Evolutionary conservation across 2,329 filamentous ascomycete genomes (phyloP).

Genomic region (Fusarium sp.): DNA sequence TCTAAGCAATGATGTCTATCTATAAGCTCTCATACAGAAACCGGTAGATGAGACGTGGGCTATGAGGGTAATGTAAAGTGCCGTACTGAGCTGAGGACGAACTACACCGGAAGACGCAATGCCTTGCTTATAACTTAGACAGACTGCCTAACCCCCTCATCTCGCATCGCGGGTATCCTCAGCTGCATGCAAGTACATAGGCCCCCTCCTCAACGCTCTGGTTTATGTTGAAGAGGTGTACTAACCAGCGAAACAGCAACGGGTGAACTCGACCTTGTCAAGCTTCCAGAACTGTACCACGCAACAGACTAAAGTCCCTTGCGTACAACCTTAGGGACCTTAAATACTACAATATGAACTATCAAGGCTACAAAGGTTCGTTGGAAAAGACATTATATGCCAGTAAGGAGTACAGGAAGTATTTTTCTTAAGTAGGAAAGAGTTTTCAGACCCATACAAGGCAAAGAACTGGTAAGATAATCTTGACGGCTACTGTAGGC

Average conservation of each 20-base stretch:
- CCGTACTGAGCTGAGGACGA: fast-evolving
- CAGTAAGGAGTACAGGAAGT: fast-evolving
- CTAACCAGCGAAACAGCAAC: too few species aligned
- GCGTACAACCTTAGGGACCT: too few species aligned
- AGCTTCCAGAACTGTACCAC: too few species aligned
- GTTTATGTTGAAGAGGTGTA: too few species aligned
- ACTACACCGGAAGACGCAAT: too few species aligned
- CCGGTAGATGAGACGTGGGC: fast-evolving
- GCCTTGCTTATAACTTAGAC: too few species aligned
- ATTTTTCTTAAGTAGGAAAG: fast-evolving
- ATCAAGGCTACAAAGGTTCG: too few species aligned
- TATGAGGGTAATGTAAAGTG: fast-evolving
- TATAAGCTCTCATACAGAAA: fast-evolving
- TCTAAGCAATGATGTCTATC: fast-evolving
- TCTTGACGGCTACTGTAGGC: fast-evolving
- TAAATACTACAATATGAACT: too few species aligned
- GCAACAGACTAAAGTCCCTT: too few species aligned
- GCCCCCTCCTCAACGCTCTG: fast-evolving
- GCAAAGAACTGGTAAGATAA: not conserved
- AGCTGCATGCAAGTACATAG: fast-evolving
- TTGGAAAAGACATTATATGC: fast-evolving
- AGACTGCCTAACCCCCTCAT: fast-evolving
- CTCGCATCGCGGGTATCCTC: fast-evolving
- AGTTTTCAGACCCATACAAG: not conserved
- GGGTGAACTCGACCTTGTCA: fast-evolving